phyloP scores from a whole-genome alignment of 2,329 filamentous ascomycete genomes.

The Gremmenia infestans region DNA sequence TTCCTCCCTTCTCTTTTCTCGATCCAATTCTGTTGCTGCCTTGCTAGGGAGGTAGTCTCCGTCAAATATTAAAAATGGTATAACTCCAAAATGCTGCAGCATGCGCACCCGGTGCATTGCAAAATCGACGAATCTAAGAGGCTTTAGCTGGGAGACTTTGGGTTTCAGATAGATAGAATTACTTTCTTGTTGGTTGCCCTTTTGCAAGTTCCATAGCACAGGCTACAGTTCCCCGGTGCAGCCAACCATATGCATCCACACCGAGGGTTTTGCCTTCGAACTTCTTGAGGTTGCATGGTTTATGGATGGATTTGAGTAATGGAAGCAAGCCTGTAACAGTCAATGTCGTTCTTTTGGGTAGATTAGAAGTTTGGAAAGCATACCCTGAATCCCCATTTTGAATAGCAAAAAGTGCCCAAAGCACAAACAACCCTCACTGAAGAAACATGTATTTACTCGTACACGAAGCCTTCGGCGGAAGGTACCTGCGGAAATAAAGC shows the following conservation, averaged over 20 bases:
- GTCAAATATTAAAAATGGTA: slow-evolving; percentile 94
- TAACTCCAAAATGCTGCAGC: slow-evolving; percentile 89
- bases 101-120: slow-evolving; percentile 87
- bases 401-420: slow-evolving; percentile 9
- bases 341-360: slow-evolving; percentile 11
- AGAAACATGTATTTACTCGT: slow-evolving; percentile 17
- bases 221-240: slow-evolving; percentile 85
- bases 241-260: slow-evolving; percentile 97
- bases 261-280: slow-evolving; percentile 83
- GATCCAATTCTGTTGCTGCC: slow-evolving; percentile 73
- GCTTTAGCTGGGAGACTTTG: slow-evolving; percentile 1
- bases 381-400: slow-evolving; percentile 28
- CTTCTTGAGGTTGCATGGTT: slow-evolving; percentile 78
- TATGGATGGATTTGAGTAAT: slow-evolving; percentile 93
- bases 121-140: slow-evolving; percentile 75
- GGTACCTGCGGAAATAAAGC: not conserved
- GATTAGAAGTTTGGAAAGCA: not conserved
- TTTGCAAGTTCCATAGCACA: slow-evolving; percentile 89
- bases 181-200: slow-evolving; percentile 84
- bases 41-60: slow-evolving; percentile 95
- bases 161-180: slow-evolving; percentile 27
- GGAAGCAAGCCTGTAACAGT: slow-evolving; percentile 68
- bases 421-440: slow-evolving; percentile 18
- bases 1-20: slow-evolving; percentile 70
- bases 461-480: not conserved